Percentiles rank a stretch among this genome's conserved stretches.
Evolutionary conservation across 1,284 basidiomycete species (phyloP).

Genomic region (Ceratobasidium theobromae): DNA sequence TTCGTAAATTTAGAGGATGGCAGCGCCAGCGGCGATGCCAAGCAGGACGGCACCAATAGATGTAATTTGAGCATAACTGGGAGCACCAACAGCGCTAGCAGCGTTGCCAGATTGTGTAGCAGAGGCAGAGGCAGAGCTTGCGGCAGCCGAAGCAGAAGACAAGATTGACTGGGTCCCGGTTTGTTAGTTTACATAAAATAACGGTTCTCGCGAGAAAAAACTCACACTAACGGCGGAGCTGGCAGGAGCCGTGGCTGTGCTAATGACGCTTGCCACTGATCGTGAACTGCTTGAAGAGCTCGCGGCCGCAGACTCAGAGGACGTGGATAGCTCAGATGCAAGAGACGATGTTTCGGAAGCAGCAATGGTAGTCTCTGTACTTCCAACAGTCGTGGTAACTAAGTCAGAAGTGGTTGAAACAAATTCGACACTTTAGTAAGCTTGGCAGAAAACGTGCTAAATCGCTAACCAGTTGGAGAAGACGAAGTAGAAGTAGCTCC

Average conservation of each 20-base stretch:
- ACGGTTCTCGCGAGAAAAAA: background rate
- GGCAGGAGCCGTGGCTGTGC: slow-evolving; percentile 2
- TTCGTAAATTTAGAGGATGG: slow-evolving; percentile 28
- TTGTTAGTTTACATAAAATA: background rate
- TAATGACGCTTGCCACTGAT: slow-evolving; percentile 4
- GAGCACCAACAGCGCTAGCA: slow-evolving; percentile 5
- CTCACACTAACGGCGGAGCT: slow-evolving; percentile 10
- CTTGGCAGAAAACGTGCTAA: background rate
- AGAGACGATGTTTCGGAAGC: slow-evolving; percentile 10
- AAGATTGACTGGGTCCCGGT: background rate
- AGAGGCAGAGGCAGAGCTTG: background rate
- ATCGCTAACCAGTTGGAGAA: background rate
- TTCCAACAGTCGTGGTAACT: slow-evolving; percentile 7
- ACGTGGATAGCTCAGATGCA: background rate
- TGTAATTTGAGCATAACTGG: background rate
- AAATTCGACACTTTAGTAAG: background rate
- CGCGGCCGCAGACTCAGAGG: background rate
- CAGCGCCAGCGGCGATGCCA: slow-evolving; percentile 11
- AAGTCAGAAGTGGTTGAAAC: slow-evolving; percentile 11
- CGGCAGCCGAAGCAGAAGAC: background rate
- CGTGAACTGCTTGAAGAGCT: background rate
- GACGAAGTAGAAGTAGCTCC: background rate
- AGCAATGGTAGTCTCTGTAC: slow-evolving; percentile 2
- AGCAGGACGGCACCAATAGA: slow-evolving; percentile 15
- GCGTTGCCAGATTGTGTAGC: slow-evolving; percentile 2